phyloP scores from a whole-genome alignment of 2,329 filamentous ascomycete genomes.

The Hansfordia pulvinata region DNA sequence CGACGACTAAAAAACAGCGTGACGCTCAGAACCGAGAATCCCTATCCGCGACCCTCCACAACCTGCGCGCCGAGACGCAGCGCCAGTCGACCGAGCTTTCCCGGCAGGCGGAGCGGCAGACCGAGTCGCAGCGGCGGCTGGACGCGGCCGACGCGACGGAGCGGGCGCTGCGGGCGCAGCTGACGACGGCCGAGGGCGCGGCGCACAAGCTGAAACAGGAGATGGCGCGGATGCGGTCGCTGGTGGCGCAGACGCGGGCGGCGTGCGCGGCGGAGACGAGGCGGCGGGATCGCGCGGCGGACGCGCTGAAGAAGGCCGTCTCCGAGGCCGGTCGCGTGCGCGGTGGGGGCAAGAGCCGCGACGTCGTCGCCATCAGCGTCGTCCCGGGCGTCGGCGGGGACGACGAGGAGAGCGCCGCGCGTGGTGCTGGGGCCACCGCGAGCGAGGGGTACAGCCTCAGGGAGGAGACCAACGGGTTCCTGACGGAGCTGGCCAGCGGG shows the following conservation, averaged over 20 bases:
- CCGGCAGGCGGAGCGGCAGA: conserved; percentile 37
- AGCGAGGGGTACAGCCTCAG: conserved; percentile 55
- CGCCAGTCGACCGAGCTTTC: conserved; percentile 59
- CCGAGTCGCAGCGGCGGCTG: conserved; percentile 40
- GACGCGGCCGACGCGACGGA: conserved; percentile 56
- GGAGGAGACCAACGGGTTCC: conserved; percentile 80
- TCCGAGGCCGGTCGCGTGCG: conserved; percentile 53
- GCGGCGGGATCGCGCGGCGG: conserved; percentile 79
- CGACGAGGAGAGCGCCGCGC: conserved; percentile 15
- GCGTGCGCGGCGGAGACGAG: conserved; percentile 85
- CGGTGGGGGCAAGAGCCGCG: conserved; percentile 38
- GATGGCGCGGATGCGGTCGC: conserved; percentile 61
- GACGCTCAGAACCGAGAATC: conserved; percentile 83
- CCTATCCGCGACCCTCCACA: conserved; percentile 64
- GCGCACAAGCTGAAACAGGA: conserved; percentile 75
- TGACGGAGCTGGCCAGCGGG: conserved; percentile 70
- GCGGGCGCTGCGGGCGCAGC: conserved; percentile 51
- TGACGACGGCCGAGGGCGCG: conserved; percentile 60
- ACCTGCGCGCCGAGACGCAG: conserved; percentile 59
- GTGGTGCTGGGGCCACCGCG: conserved; percentile 19
- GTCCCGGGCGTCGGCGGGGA: conserved; percentile 38
- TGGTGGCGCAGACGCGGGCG: conserved; percentile 70
- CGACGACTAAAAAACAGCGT: conserved; percentile 36
- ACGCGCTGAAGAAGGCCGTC: conserved; percentile 77
- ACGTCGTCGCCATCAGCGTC: conserved; percentile 42